phyloP scores from a whole-genome alignment of 441 rosid genomes.

The Pelargonium citronellum region DNA sequence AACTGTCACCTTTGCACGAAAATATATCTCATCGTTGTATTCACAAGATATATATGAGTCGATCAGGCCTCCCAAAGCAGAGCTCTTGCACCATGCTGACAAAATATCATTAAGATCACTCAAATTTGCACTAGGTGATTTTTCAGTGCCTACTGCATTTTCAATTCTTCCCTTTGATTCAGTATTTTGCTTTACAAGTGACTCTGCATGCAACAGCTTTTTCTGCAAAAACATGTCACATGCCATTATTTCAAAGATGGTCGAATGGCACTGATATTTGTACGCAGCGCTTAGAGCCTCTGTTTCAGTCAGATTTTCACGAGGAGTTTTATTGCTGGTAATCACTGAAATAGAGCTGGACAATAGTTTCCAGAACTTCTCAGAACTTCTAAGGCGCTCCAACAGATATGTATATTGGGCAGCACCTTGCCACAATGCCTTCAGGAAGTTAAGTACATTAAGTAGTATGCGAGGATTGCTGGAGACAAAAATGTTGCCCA shows the following conservation, averaged over 20 bases:
- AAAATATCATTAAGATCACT: constrained; percentile 42
- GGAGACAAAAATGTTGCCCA: constrained; percentile 28
- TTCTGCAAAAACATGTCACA: constrained; percentile 69
- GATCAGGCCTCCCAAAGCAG: constrained; percentile 50
- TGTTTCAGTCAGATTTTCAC: constrained; percentile 34
- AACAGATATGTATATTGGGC: constrained; percentile 49
- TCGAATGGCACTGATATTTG: constrained; percentile 61
- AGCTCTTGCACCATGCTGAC: constrained; percentile 56
- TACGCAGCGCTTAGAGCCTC: constrained; percentile 44
- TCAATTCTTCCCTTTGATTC: constrained; percentile 30
- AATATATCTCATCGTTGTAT: constrained; percentile 43
- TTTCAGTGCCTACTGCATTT: constrained; percentile 27
- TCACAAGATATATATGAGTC: constrained; percentile 52
- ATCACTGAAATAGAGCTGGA: constrained; percentile 39
- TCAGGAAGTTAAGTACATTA: constrained; percentile 58
- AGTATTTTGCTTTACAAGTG: constrained; percentile 33
- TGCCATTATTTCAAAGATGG: constrained; percentile 75
- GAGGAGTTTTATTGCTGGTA: constrained; percentile 32
- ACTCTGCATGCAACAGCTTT: constrained; percentile 59
- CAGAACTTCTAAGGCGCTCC: constrained; percentile 51
- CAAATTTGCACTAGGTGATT: constrained; percentile 29
- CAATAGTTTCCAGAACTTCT: constrained; percentile 62
- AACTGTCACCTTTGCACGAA: constrained; percentile 46
- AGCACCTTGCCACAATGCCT: constrained; percentile 93
- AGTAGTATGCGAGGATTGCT: constrained; percentile 60